Evolutionary conservation across 441 rosid species (phyloP), one percentile per base, ranked within the genome.

Genomic region (Croton setiger): DNA sequence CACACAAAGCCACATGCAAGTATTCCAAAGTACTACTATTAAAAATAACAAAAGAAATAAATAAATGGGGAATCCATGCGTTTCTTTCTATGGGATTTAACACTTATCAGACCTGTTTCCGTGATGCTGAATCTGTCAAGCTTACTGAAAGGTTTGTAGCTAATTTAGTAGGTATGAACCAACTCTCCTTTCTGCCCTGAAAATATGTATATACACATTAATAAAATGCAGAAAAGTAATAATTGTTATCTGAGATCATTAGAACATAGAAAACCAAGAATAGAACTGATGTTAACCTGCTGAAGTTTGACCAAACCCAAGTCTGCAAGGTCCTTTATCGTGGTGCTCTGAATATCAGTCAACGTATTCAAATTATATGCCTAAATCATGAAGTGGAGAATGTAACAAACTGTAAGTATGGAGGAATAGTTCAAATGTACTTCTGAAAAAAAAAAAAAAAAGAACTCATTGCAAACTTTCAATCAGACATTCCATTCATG

Each of bases 121-220:
- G 74, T 27, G 89, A 69, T 57, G 97, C 88, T 63, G 99, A 86
- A 81, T 94, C 98, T 63, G 98, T 78, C 44, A 94, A 85, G 81
- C 97, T 94, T 76, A 90, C 80, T 39, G 99, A 92, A 69, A 94
- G 85, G 84, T 90, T 92, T 55, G 97, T 88, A 35, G 90, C 94
- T 79, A 94, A 78, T 76, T 87, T 90, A 76, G 98, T 94, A 37
- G 99, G 99, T 79, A 92, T 88, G 82, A 94, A 92, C 99, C 99
- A 94, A 80, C 90, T 88, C 66, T 92, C 99, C 72, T 88, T 94
- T 81, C 92, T 87, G 69, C 98, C 99, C 99, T 94, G 88, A 60
- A 74, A 60, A 66, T 63, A 63, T 64, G 51, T 48, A 64, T 57
- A 44, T 61, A n/a, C n/a, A n/a, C n/a, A n/a, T n/a, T 74, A 70